These are phyloP conservation scores for Drechslerella stenobrocha DNA, from an alignment of 2,329 filamentous ascomycete genomes.

Conservation along the genomic window DNA sequence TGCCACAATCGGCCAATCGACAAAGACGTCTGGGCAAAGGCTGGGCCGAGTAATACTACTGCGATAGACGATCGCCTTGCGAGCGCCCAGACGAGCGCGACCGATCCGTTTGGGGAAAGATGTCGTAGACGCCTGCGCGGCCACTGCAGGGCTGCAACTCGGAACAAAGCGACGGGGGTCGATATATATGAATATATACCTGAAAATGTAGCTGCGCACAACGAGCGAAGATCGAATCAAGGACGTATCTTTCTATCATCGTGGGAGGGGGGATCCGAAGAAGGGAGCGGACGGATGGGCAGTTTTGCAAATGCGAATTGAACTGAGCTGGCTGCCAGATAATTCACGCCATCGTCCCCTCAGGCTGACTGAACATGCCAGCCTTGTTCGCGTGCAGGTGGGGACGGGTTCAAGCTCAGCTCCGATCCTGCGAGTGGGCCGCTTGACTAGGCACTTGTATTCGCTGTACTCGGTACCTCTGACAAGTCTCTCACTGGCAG, in stretches of 20 bases:
- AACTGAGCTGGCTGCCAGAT: too few species aligned
- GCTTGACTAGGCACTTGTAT: background rate
- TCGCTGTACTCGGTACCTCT: background rate
- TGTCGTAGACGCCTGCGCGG: too few species aligned
- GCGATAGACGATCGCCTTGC: too few species aligned
- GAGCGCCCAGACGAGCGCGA: background rate
- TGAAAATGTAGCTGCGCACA: background rate
- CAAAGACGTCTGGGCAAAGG: constrained; percentile 15
- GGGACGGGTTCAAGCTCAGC: constrained; percentile 1
- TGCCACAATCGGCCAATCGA: constrained; percentile 25
- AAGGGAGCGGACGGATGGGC: constrained; percentile 25
- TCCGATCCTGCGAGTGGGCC: constrained; percentile 1
- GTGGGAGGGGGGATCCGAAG: constrained; percentile 8
- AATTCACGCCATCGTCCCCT: background rate
- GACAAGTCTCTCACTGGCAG: too few species aligned
- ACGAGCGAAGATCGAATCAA: background rate
- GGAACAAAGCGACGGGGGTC: too few species aligned
- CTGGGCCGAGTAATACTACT: background rate
- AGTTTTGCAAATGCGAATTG: constrained; percentile 3
- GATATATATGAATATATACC: too few species aligned
- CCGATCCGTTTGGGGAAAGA: constrained; percentile 2
- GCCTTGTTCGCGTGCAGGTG: constrained; percentile 4
- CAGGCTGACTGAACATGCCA: constrained; percentile 16
- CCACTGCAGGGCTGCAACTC: too few species aligned
- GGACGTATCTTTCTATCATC: background rate